A percentile compares a stretch with the other conserved stretches of the same genome.
Conservation (phyloP, 2,329 filamentous ascomycete genomes). For the Ascosphaera pollenicola region DNA sequence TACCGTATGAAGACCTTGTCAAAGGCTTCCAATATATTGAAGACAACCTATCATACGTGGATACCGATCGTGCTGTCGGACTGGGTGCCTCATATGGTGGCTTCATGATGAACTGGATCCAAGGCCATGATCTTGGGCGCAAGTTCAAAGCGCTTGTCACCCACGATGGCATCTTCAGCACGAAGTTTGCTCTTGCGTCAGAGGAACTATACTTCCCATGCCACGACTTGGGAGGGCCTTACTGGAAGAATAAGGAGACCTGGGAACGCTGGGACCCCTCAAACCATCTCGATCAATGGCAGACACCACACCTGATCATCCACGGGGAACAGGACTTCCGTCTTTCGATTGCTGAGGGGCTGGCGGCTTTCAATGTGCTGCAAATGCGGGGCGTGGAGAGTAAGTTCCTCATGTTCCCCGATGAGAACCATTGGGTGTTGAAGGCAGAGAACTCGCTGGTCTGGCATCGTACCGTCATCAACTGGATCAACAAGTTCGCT, state of each 20-base stretch:
- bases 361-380: constrained; percentile 68
- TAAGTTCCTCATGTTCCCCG: constrained; percentile 60
- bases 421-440: constrained; percentile 63
- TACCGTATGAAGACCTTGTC: constrained; percentile 33
- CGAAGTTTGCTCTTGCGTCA: constrained; percentile 20
- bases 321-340: constrained; percentile 84
- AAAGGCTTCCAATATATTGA: constrained; percentile 31
- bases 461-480: constrained; percentile 72
- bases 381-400: constrained; percentile 56
- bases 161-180: constrained; percentile 28
- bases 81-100: constrained; percentile 35
- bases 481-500: constrained; percentile 45
- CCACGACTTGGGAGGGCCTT: constrained; percentile 27
- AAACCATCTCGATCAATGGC: constrained; percentile 42
- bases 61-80: constrained; percentile 29
- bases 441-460: constrained; percentile 79
- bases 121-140: constrained; percentile 30
- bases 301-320: constrained; percentile 71
- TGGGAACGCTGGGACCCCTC: constrained; percentile 38
- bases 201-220: constrained; percentile 35
- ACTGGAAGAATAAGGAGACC: constrained; percentile 27
- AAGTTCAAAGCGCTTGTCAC: constrained; percentile 36
- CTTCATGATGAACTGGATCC: constrained; percentile 38
- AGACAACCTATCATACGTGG: constrained; percentile 28
- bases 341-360: constrained; percentile 61